These are phyloP conservation scores for Pseudomonodictys pantanalensis DNA, from an alignment of 495 filamentous ascomycete genomes.

Conservation along the genomic window DNA sequence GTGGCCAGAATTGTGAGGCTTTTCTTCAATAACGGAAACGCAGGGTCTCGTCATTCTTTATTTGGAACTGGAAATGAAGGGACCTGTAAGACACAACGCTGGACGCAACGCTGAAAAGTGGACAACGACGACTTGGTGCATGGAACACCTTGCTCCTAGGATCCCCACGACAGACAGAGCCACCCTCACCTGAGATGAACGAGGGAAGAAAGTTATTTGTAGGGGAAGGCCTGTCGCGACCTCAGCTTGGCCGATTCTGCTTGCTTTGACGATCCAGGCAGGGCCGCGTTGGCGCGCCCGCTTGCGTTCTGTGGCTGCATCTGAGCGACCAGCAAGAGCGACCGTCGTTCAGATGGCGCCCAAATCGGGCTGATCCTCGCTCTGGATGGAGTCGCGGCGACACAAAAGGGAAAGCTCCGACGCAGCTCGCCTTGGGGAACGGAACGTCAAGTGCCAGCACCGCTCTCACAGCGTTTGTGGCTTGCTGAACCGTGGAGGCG, in stretches of 20 bases:
- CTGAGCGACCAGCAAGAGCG: background rate
- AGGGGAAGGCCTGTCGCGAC: constrained; percentile 18
- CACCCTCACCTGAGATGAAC: background rate
- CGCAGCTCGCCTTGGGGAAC: background rate
- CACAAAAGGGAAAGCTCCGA: constrained; percentile 3
- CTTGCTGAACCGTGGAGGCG: constrained; percentile 2
- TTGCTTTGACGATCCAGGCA: constrained; percentile 1
- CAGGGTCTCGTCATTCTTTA: too few species aligned
- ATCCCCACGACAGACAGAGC: background rate
- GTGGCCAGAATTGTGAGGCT: too few species aligned
- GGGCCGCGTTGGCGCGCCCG: constrained; percentile 17
- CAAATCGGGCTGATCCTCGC: constrained; percentile 15
- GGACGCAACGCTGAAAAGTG: too few species aligned
- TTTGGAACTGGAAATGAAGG: too few species aligned
- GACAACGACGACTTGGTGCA: too few species aligned
- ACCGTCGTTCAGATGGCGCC: background rate
- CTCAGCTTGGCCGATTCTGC: constrained; percentile 29
- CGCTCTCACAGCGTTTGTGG: background rate
- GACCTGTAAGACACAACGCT: too few species aligned
- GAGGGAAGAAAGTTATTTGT: constrained; percentile 13
- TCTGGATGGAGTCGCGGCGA: background rate
- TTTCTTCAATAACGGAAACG: too few species aligned
- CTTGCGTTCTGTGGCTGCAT: constrained; percentile 18
- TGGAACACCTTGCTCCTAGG: constrained; percentile 3
- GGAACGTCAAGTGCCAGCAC: background rate